Conservation (phyloP, 208 protist genomes). For the Wallacemonas sp. region DNA sequence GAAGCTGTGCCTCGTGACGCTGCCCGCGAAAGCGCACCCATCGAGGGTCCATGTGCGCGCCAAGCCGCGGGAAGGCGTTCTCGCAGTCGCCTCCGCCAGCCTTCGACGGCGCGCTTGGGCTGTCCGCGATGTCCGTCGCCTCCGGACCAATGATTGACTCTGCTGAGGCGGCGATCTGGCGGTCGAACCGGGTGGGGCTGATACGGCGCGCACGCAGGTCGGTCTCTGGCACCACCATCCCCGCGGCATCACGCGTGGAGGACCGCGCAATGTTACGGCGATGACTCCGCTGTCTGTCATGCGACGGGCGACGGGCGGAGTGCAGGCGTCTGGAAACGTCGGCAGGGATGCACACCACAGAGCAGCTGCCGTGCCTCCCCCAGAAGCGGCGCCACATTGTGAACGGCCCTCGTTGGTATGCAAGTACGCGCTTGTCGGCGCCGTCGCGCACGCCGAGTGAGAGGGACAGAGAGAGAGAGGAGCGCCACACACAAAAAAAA, state of each 20-base stretch:
- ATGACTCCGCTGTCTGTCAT: no score
- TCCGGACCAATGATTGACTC: slow-evolving; percentile 16
- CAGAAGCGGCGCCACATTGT: no score
- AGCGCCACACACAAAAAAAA: not conserved
- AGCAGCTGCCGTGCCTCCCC: no score
- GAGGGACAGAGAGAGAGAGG: not conserved
- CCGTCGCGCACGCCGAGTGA: not conserved
- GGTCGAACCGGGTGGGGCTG: slow-evolving; percentile 22
- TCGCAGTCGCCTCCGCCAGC: no score
- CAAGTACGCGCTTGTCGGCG: no score
- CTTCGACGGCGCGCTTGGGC: no score
- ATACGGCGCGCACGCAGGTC: slow-evolving; percentile 13
- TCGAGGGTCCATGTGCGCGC: slow-evolving; percentile 21
- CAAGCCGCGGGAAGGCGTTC: no score
- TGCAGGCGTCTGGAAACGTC: no score
- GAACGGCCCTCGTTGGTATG: no score
- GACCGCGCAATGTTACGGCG: no score
- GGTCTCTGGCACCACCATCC: slow-evolving; percentile 33
- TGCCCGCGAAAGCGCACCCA: slow-evolving; percentile 20
- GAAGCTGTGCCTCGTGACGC: slow-evolving; percentile 7
- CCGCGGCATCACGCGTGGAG: slow-evolving; percentile 14
- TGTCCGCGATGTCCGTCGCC: not conserved
- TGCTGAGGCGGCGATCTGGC: slow-evolving; percentile 12
- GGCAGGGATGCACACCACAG: no score
- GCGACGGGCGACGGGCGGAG: no score